phyloP scores from a whole-genome alignment of 495 filamentous ascomycete genomes.

The Hypoxylon fuscum region DNA sequence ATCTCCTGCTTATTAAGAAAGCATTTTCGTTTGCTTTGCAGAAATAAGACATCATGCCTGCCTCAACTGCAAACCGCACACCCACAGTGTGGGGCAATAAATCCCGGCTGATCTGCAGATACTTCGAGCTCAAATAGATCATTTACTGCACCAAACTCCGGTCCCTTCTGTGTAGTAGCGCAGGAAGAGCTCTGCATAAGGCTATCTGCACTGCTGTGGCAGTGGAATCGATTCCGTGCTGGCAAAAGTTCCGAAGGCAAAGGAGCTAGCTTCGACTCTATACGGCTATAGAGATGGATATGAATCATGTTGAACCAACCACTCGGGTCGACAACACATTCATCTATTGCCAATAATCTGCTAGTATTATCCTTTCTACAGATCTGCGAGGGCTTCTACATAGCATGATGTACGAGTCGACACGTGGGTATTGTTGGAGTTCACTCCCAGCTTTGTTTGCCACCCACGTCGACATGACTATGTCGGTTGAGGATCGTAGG shows the following conservation, averaged over 20 bases:
- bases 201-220: constrained; percentile 17
- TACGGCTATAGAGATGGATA: background rate
- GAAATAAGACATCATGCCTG: constrained; percentile 2
- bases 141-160: constrained; percentile 3
- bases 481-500: constrained; percentile 3
- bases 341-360: background rate
- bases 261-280: background rate
- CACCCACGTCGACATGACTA: constrained; percentile 24
- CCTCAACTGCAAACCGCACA: constrained; percentile 7
- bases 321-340: background rate
- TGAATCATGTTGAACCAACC: constrained; percentile 1
- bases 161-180: constrained; percentile 16
- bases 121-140: constrained; percentile 14
- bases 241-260: background rate
- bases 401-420: background rate
- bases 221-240: constrained; percentile 17
- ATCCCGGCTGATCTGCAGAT: constrained; percentile 19
- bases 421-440: background rate
- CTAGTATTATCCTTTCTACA: background rate
- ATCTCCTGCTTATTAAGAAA: constrained; percentile 5
- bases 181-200: constrained; percentile 33
- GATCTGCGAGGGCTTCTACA: background rate
- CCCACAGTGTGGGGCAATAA: constrained; percentile 12
- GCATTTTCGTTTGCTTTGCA: constrained; percentile 6
- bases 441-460: background rate